These are phyloP conservation scores for Penicillium angulare DNA, from an alignment of 495 filamentous ascomycete genomes.

Conservation along the genomic window DNA sequence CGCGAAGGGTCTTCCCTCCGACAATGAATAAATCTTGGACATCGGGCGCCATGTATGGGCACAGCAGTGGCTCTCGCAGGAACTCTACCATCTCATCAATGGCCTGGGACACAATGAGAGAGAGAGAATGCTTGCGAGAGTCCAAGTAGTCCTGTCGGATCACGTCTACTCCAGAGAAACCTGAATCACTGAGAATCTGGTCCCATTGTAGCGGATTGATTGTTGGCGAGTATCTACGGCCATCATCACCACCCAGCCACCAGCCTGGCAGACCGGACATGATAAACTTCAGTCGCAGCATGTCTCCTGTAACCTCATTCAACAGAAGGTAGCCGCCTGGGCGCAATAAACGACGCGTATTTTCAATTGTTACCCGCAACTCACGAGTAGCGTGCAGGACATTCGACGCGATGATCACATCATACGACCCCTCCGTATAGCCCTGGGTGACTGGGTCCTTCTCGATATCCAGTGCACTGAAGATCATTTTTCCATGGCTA, in stretches of 20 bases:
- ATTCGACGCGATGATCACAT: conserved; percentile 35
- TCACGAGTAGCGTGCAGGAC: conserved; percentile 14
- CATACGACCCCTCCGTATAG: conserved; percentile 35
- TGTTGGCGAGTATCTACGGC: neutral
- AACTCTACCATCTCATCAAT: neutral
- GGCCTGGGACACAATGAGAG: neutral
- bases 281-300: neutral
- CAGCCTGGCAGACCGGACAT: neutral
- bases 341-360: neutral
- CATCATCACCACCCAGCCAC: neutral
- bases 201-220: neutral
- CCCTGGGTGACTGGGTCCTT: conserved; percentile 33
- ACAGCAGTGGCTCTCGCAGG: neutral
- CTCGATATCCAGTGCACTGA: conserved; percentile 39
- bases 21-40: neutral
- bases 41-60: neutral
- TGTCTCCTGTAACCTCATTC: neutral
- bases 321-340: neutral
- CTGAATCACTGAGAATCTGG: neutral
- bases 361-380: neutral
- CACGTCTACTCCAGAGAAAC: neutral
- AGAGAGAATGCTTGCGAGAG: neutral
- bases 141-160: too few relatives aligned
- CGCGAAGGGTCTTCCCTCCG: too few relatives aligned
- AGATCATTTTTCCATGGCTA: conserved; percentile 31